Conservation (phyloP, 2,329 filamentous ascomycete genomes). For the Sporothrix pallida region DNA sequence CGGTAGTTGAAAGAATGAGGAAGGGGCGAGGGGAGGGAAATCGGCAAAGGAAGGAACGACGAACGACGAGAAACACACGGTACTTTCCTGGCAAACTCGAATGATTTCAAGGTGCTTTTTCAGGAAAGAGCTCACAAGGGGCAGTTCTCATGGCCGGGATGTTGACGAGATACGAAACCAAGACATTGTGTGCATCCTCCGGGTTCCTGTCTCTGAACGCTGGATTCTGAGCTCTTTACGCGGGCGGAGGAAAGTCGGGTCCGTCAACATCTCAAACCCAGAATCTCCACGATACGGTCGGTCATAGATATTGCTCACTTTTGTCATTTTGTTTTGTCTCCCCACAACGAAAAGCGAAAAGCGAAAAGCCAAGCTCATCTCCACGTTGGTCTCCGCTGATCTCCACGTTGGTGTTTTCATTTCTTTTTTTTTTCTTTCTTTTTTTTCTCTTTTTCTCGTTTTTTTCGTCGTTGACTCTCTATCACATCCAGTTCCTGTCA, state of each 20-base stretch:
- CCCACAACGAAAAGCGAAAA: not conserved
- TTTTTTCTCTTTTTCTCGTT: too few relatives aligned
- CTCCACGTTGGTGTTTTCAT: not conserved
- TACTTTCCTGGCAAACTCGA: not conserved
- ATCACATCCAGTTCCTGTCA: not conserved
- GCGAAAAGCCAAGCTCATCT: slow-evolving; percentile 11
- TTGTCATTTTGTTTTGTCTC: slow-evolving; percentile 7
- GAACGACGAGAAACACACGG: not conserved
- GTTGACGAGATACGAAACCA: not conserved
- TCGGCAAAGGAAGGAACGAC: not conserved
- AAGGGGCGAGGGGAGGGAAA: not conserved
- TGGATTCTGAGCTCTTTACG: not conserved
- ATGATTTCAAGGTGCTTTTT: too few relatives aligned
- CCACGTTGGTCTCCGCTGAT: slow-evolving; percentile 3
- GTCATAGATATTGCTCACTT: slow-evolving; percentile 23
- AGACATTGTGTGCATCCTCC: not conserved
- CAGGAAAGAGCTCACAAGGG: too few relatives aligned
- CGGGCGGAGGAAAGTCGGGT: not conserved
- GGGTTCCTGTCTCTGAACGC: too few relatives aligned
- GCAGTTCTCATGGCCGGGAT: too few relatives aligned
- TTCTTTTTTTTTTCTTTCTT: not conserved
- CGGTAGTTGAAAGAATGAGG: not conserved
- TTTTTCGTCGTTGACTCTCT: not conserved
- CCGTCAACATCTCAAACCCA: not conserved
- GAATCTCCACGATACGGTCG: not conserved